These are phyloP conservation scores for Phaeosphaeriaceae sp. DNA, from an alignment of 2,329 filamentous ascomycete species.

Conservation along the genomic window DNA sequence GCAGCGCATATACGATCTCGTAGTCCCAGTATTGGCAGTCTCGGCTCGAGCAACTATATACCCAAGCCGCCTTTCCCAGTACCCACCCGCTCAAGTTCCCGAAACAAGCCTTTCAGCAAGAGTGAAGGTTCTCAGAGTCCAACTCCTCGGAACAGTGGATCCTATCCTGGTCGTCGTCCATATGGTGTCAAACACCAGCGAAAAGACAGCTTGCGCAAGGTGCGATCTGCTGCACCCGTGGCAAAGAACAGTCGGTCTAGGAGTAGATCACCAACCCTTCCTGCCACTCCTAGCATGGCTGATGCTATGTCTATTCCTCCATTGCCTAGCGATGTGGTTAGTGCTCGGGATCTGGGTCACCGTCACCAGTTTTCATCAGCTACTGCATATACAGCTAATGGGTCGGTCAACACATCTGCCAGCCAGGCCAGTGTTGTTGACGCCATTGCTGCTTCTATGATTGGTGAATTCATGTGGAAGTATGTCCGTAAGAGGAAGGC, in stretches of 20 bases:
- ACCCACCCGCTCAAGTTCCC: constrained; percentile 85
- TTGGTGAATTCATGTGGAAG: constrained; percentile 97
- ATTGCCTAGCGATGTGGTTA: constrained; percentile 74
- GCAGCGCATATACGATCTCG: constrained; percentile 70
- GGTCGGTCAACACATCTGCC: constrained; percentile 64
- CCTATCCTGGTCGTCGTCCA: constrained; percentile 49
- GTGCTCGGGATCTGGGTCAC: constrained; percentile 52
- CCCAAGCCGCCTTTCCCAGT: constrained; percentile 85
- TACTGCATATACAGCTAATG: constrained; percentile 63
- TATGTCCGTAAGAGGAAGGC: constrained; percentile 88
- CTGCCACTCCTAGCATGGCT: constrained; percentile 70
- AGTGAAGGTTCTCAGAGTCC: constrained; percentile 84
- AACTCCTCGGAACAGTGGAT: constrained; percentile 61
- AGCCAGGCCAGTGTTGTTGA: constrained; percentile 86
- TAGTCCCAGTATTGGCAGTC: constrained; percentile 70
- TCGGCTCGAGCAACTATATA: constrained; percentile 49
- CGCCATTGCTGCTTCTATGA: constrained; percentile 97
- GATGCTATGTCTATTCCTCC: constrained; percentile 77
- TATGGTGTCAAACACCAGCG: constrained; percentile 49
- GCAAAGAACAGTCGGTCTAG: constrained; percentile 55
- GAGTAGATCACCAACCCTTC: constrained; percentile 65
- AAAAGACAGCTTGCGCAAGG: constrained; percentile 76
- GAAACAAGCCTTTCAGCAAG: constrained; percentile 70
- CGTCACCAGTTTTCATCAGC: constrained; percentile 68
- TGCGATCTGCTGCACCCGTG: constrained; percentile 80